Conservation (phyloP, 2,329 filamentous ascomycete genomes). For the Neonectria neomacrospora region DNA sequence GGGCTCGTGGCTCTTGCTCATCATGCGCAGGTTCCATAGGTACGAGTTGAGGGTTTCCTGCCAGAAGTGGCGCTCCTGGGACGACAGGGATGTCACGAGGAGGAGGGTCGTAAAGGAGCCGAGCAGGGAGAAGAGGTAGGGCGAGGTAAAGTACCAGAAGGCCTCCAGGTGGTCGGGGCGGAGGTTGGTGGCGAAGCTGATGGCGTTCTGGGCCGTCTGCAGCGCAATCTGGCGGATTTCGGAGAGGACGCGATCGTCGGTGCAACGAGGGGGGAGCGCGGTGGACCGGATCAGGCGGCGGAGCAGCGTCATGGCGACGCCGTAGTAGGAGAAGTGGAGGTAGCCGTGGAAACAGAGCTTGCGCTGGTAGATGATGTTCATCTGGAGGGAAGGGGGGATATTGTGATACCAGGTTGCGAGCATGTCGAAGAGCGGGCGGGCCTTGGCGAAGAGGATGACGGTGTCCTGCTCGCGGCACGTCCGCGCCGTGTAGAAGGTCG, state of each 20-base stretch:
- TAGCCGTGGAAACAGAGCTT: conserved; percentile 55
- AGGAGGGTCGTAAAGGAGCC: conserved; percentile 54
- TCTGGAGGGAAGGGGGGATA: conserved; percentile 57
- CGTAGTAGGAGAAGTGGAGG: conserved; percentile 59
- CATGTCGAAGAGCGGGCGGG: conserved; percentile 59
- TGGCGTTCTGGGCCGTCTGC: conserved; percentile 47
- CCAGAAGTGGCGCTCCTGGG: conserved; percentile 48
- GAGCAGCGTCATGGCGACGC: conserved; percentile 58
- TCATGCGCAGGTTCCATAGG: conserved; percentile 48
- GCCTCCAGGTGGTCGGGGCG: conserved; percentile 53
- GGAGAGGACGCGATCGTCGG: conserved; percentile 43
- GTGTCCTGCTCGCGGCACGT: conserved; percentile 47
- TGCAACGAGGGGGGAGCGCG: conserved; percentile 45
- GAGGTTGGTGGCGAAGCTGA: conserved; percentile 48
- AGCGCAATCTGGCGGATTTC: conserved; percentile 48
- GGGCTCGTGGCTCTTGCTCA: conserved; percentile 51
- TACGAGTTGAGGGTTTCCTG: conserved; percentile 50
- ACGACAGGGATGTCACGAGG: conserved; percentile 48
- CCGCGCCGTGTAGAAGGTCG: conserved; percentile 55
- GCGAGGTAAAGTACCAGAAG: conserved; percentile 54
- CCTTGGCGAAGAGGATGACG: conserved; percentile 55
- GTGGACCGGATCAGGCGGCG: conserved; percentile 55
- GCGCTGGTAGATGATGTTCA: conserved; percentile 54
- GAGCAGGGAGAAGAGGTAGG: conserved; percentile 53
- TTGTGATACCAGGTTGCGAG: conserved; percentile 60